These are phyloP conservation scores for Iberis pinnata DNA, from an alignment of 345 rosid genomes.

Conservation along the genomic window DNA sequence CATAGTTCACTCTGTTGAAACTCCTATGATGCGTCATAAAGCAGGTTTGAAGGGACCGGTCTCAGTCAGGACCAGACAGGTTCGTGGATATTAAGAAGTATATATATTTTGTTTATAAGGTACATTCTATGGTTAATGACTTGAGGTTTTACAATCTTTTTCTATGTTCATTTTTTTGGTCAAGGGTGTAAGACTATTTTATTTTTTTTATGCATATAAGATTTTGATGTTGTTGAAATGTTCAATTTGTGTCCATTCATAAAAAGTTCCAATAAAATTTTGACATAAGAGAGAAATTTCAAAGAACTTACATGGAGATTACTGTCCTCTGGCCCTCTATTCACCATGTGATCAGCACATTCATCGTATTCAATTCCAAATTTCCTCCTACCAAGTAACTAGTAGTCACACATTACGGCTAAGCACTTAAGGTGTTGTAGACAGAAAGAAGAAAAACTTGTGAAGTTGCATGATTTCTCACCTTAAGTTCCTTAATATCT, in stretches of 20 bases:
- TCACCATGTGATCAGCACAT: slow-evolving; percentile 56
- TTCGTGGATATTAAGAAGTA: slow-evolving; percentile 55
- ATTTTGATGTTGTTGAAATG: slow-evolving; percentile 14
- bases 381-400: slow-evolving; percentile 62
- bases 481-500: slow-evolving; percentile 84
- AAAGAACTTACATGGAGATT: slow-evolving; percentile 24
- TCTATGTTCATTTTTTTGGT: background rate
- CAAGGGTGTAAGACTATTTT: slow-evolving; percentile 2
- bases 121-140: background rate
- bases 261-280: slow-evolving; percentile 11
- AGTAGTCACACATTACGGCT: slow-evolving; percentile 13
- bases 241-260: slow-evolving; percentile 10
- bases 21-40: slow-evolving; percentile 30
- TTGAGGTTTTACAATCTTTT: slow-evolving; percentile 14
- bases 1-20: slow-evolving; percentile 22
- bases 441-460: slow-evolving; percentile 2
- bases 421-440: background rate
- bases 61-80: slow-evolving; percentile 53
- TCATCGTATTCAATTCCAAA: slow-evolving; percentile 84
- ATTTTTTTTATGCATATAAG: slow-evolving; percentile 14
- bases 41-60: slow-evolving; percentile 34
- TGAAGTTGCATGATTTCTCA: slow-evolving; percentile 10
- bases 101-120: background rate
- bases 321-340: slow-evolving; percentile 42
- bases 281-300: slow-evolving; percentile 12